Evolutionary conservation across 768 basidiomycete species (phyloP).

Genomic region (Amanita inopinata): DNA sequence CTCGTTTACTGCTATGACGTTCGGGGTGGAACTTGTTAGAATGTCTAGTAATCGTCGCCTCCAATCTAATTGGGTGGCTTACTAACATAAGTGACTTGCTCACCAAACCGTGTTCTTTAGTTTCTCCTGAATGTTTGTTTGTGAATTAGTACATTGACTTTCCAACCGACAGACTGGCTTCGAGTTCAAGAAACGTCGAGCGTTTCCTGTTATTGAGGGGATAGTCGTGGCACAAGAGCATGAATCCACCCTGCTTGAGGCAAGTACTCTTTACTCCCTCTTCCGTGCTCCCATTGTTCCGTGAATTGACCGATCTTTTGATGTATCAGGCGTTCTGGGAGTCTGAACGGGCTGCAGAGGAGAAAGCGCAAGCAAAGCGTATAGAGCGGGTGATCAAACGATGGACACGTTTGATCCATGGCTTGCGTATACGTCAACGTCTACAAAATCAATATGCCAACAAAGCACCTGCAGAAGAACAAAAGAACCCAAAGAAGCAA

Average conservation of each 20-base stretch:
- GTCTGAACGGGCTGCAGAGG: conserved; percentile 66
- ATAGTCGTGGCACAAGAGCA: conserved; percentile 82
- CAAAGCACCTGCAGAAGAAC: background rate
- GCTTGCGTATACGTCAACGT: conserved; percentile 76
- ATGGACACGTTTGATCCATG: conserved; percentile 84
- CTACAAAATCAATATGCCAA: conserved; percentile 67
- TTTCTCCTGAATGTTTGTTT: background rate
- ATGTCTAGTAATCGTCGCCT: no score
- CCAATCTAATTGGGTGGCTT: no score
- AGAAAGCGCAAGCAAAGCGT: conserved; percentile 65
- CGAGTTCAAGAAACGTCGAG: conserved; percentile 90
- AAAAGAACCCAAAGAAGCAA: conserved; percentile 7
- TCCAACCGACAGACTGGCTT: conserved; percentile 68
- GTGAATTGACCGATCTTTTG: background rate
- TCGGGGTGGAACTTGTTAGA: no score
- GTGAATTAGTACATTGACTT: conserved; percentile 7
- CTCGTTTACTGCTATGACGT: background rate
- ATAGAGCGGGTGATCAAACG: conserved; percentile 77
- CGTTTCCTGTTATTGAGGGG: conserved; percentile 76
- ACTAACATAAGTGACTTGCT: no score
- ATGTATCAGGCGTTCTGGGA: conserved; percentile 70
- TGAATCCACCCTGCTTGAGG: conserved; percentile 66
- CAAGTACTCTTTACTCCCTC: conserved; percentile 22
- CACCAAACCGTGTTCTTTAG: no score
- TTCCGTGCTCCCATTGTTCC: conserved; percentile 2